Conservation (phyloP, 306 rosid species). For the Vicia sativa region DNA sequence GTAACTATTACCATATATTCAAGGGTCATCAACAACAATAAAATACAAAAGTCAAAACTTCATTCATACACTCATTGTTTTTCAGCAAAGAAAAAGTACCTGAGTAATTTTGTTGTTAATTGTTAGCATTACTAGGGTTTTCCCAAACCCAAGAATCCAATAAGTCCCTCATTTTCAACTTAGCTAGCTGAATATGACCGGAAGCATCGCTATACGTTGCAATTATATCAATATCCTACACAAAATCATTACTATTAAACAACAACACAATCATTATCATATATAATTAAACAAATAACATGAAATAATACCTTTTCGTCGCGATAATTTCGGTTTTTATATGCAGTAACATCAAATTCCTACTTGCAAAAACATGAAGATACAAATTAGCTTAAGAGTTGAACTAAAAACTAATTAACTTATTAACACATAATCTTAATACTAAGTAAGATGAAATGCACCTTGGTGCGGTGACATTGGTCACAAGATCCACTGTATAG, state of each 20-base stretch:
- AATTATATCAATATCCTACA: slow-evolving; percentile 83
- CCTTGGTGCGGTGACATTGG: slow-evolving; percentile 55
- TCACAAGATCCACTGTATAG: slow-evolving; percentile 43
- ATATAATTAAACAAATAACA: neutral
- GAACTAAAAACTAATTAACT: neutral
- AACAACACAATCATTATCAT: slow-evolving; percentile 28
- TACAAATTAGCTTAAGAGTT: neutral
- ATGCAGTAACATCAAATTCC: slow-evolving; percentile 53
- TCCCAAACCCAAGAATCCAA: slow-evolving; percentile 95
- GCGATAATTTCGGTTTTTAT: slow-evolving; percentile 44
- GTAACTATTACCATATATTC: slow-evolving; percentile 36
- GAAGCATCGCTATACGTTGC: slow-evolving; percentile 70
- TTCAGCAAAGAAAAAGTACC: slow-evolving; percentile 47
- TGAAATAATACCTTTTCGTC: slow-evolving; percentile 66
- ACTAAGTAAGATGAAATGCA: slow-evolving; percentile 34
- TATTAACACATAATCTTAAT: no score
- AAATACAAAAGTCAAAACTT: neutral
- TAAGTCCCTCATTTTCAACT: slow-evolving; percentile 74
- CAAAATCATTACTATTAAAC: slow-evolving; percentile 17
- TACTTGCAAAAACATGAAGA: slow-evolving; percentile 22
- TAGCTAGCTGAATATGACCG: slow-evolving; percentile 70
- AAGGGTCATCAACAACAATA: neutral
- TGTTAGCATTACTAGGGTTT: slow-evolving; percentile 58
- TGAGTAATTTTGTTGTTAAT: slow-evolving; percentile 53
- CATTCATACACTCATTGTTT: no score